These are phyloP conservation scores for Aleurites moluccanus DNA, from an alignment of 441 rosid species.

Conservation along the genomic window DNA sequence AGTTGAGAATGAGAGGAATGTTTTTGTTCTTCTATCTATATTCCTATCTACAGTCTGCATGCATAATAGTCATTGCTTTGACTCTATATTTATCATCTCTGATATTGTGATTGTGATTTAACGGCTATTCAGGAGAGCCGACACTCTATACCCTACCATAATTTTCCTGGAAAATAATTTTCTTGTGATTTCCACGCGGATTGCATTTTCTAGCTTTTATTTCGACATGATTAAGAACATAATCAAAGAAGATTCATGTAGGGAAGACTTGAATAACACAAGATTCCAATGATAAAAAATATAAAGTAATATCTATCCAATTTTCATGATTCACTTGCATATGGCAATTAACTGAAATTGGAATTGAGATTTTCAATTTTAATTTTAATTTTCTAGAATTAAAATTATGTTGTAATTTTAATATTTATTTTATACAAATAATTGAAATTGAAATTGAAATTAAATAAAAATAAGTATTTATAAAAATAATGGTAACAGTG, in stretches of 20 bases:
- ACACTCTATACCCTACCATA: not conserved
- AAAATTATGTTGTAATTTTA: too few species aligned
- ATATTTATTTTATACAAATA: too few species aligned
- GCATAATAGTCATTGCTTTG: not conserved
- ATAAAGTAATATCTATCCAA: not conserved
- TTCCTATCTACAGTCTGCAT: not conserved
- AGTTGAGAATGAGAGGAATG: not conserved
- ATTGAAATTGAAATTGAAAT: too few species aligned
- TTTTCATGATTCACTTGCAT: not conserved
- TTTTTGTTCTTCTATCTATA: not conserved
- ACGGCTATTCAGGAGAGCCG: not conserved
- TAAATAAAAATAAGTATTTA: too few species aligned
- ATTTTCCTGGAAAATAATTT: not conserved
- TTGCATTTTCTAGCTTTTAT: not conserved
- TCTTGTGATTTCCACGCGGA: slow-evolving; percentile 15
- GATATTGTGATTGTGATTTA: not conserved
- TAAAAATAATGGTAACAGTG: too few species aligned
- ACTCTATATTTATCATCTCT: not conserved
- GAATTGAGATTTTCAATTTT: too few species aligned
- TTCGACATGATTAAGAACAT: not conserved
- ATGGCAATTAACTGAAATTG: too few species aligned
- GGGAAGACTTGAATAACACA: not conserved
- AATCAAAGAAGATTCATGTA: not conserved
- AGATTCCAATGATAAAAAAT: slow-evolving; percentile 6
- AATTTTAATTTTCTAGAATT: too few species aligned